Percentiles rank a stretch among this genome's conserved stretches.
Conservation (phyloP, 306 rosid genomes). For the Sechiopsis laciniata region DNA sequence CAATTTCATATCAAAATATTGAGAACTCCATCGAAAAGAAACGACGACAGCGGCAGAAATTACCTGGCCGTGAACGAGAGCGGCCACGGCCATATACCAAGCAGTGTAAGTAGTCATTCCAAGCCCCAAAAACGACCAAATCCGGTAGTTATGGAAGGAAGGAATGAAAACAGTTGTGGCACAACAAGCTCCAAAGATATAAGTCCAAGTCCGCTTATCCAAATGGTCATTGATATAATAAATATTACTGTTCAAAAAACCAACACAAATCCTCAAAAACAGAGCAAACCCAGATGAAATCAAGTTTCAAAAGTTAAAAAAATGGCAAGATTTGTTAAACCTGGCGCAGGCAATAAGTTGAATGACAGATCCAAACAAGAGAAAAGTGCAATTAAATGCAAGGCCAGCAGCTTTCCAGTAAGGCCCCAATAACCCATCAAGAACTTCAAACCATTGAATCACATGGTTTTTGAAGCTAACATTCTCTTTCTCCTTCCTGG, state of each 20-base stretch:
- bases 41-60: background rate
- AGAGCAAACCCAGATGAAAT: constrained; percentile 13
- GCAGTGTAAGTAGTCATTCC: constrained; percentile 99
- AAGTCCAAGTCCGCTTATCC: constrained; percentile 98
- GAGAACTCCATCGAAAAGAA: no score
- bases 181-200: constrained; percentile 97
- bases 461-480: constrained; percentile 89
- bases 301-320: no score
- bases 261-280: background rate
- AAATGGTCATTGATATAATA: constrained; percentile 86
- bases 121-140: constrained; percentile 96
- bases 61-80: constrained; percentile 82
- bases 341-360: constrained; percentile 99
- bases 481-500: constrained; percentile 88
- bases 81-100: constrained; percentile 76
- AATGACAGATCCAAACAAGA: constrained; percentile 91
- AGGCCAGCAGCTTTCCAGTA: constrained; percentile 89
- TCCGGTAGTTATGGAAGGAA: constrained; percentile 86
- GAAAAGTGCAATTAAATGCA: constrained; percentile 96
- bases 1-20: background rate
- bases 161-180: constrained; percentile 97
- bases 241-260: constrained; percentile 53
- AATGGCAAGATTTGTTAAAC: constrained; percentile 32
- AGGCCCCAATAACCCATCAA: constrained; percentile 87
- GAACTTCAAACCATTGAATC: constrained; percentile 99